Evolutionary conservation across 1,139 yeast genomes (phyloP).

Genomic region (Candida sanyaensis): DNA sequence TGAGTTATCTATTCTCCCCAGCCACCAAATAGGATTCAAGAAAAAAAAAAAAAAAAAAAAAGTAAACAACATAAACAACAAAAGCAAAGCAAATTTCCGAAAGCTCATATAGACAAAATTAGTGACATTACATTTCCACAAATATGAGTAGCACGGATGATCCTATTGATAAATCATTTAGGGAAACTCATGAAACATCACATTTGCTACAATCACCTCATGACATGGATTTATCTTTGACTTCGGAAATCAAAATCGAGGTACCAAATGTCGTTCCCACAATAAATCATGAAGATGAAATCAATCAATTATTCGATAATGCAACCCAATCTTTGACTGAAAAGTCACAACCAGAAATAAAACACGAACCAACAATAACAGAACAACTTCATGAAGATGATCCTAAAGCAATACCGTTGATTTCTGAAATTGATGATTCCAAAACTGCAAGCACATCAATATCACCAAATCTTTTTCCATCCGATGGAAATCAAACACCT

Average conservation of each 20-base stretch:
- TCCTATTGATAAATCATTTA: slow-evolving; percentile 10
- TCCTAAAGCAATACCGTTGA: slow-evolving; percentile 1
- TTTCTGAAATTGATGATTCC: slow-evolving; percentile 9
- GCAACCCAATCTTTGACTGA: not conserved
- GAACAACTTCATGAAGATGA: slow-evolving; percentile 3
- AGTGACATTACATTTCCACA: not conserved
- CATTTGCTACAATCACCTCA: slow-evolving; percentile 4
- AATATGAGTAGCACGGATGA: slow-evolving; percentile 14
- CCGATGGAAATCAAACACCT: slow-evolving; percentile 3
- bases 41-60: not conserved
- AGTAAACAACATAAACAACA: not conserved
- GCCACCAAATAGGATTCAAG: not conserved
- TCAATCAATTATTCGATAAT: slow-evolving; percentile 2
- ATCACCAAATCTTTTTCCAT: slow-evolving; percentile 15
- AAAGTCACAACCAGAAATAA: not conserved
- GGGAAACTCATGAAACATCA: slow-evolving; percentile 2
- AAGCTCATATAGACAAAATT: not conserved
- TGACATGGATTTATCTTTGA: slow-evolving; percentile 1
- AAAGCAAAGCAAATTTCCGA: not conserved
- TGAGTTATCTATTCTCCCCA: slow-evolving; percentile 1
- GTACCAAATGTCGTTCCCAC: slow-evolving; percentile 1
- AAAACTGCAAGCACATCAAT: slow-evolving; percentile 20
- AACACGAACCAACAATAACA: not conserved
- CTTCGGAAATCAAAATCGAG: slow-evolving; percentile 1
- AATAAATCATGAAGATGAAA: slow-evolving; percentile 1